Evolutionary conservation across 78 protist species (phyloP).

Genomic region (Cavenderia fasciculata): DNA sequence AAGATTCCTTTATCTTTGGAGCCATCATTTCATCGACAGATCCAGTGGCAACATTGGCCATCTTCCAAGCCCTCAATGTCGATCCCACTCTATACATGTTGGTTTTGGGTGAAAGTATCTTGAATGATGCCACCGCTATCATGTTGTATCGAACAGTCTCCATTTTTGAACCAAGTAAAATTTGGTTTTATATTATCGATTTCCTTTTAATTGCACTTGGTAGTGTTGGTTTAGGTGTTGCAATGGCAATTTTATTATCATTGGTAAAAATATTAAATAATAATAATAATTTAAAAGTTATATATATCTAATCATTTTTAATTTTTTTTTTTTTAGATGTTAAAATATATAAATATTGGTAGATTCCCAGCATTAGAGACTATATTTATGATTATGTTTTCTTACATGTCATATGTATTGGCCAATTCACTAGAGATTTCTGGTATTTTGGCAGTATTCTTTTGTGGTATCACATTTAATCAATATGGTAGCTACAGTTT

Average conservation of each 20-base stretch:
- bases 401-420: conserved; percentile 59
- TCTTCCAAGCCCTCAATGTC: conserved; percentile 86
- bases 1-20: conserved; percentile 82
- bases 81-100: conserved; percentile 88
- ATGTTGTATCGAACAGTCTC: conserved; percentile 82
- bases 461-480: conserved; percentile 79
- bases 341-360: conserved; percentile 57
- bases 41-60: conserved; percentile 96
- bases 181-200: background rate
- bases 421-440: conserved; percentile 56
- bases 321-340: background rate
- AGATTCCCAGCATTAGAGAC: conserved; percentile 64
- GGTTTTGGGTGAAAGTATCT: conserved; percentile 94
- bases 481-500: conserved; percentile 82
- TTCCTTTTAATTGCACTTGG: conserved; percentile 44
- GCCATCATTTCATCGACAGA: conserved; percentile 93
- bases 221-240: conserved; percentile 38
- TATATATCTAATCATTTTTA: background rate
- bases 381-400: conserved; percentile 73
- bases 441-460: conserved; percentile 80
- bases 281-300: background rate
- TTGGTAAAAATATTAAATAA: background rate
- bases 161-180: background rate
- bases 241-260: conserved; percentile 57
- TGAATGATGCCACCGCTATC: conserved; percentile 96